These are phyloP conservation scores for Talaromyces sp. DNA, from an alignment of 2,329 filamentous ascomycete species.

Conservation along the genomic window DNA sequence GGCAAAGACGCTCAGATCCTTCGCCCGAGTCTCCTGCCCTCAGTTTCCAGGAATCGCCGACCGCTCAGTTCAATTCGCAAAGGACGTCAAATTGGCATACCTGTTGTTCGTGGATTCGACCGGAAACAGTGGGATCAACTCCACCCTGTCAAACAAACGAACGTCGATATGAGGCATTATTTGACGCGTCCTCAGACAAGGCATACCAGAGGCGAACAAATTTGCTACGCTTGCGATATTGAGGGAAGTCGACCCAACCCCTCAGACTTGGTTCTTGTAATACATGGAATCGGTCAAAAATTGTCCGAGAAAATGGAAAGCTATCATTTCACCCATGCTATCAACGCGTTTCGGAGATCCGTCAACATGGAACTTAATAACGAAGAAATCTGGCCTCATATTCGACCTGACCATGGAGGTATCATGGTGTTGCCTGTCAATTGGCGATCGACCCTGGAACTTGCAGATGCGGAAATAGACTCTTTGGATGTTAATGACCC, in stretches of 20 bases:
- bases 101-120: slow-evolving; percentile 87
- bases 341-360: slow-evolving; percentile 82
- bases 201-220: slow-evolving; percentile 29
- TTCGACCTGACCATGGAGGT: slow-evolving; percentile 75
- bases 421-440: slow-evolving; percentile 95
- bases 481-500: slow-evolving; percentile 54
- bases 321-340: slow-evolving; percentile 94
- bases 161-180: slow-evolving; percentile 42
- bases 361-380: slow-evolving; percentile 80
- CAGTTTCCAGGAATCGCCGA: slow-evolving; percentile 75
- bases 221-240: slow-evolving; percentile 57
- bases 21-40: slow-evolving; percentile 80
- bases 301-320: slow-evolving; percentile 91
- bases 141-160: slow-evolving; percentile 53
- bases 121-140: slow-evolving; percentile 70
- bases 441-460: slow-evolving; percentile 83
- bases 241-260: slow-evolving; percentile 66
- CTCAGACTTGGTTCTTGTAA: slow-evolving; percentile 83
- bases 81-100: slow-evolving; percentile 75
- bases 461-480: slow-evolving; percentile 72
- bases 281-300: slow-evolving; percentile 96
- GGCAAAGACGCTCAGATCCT: slow-evolving; percentile 74
- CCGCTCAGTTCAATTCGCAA: slow-evolving; percentile 83
- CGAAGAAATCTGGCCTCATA: slow-evolving; percentile 67
- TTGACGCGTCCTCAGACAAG: slow-evolving; percentile 39